Conservation (phyloP, 768 basidiomycete genomes). For the Tricholoma sp. region DNA sequence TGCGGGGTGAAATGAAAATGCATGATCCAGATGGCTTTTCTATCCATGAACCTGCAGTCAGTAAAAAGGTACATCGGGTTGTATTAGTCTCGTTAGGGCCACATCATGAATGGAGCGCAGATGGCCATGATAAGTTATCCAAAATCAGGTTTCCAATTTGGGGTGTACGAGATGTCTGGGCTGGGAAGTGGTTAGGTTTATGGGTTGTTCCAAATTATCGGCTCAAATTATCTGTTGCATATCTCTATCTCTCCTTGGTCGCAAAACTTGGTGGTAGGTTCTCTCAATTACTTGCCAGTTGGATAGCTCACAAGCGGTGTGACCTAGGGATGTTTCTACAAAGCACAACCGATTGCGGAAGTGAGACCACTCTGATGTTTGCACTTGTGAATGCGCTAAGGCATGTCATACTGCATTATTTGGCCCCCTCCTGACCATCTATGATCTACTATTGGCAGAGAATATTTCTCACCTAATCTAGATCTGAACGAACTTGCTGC, state of each 20-base stretch:
- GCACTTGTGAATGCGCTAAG: constrained; percentile 22
- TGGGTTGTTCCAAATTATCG: constrained; percentile 31
- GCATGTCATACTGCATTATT: constrained; percentile 7
- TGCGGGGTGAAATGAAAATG: constrained; percentile 12
- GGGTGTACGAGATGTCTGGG: constrained; percentile 21
- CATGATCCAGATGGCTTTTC: constrained; percentile 21
- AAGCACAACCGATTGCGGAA: constrained; percentile 27
- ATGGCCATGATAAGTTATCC: too few relatives aligned
- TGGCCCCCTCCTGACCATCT: not conserved
- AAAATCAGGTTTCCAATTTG: constrained; percentile 27
- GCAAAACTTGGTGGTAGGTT: not conserved
- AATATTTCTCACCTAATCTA: not conserved
- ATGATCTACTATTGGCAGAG: not conserved
- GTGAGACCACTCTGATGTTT: constrained; percentile 21
- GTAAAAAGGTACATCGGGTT: constrained; percentile 19
- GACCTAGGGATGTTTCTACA: constrained; percentile 29
- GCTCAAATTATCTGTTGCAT: constrained; percentile 18
- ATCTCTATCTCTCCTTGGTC: constrained; percentile 21
- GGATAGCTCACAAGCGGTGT: not conserved
- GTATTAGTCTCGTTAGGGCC: too few relatives aligned
- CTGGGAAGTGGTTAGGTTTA: constrained; percentile 22
- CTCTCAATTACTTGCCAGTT: not conserved
- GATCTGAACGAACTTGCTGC: not conserved
- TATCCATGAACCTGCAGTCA: constrained; percentile 15
- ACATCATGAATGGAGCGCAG: too few relatives aligned